A percentile compares a stretch with the other conserved stretches of the same genome.
Evolutionary conservation across 805 yeast species (phyloP).

Genomic region (Hanseniaspora guilliermondii): DNA sequence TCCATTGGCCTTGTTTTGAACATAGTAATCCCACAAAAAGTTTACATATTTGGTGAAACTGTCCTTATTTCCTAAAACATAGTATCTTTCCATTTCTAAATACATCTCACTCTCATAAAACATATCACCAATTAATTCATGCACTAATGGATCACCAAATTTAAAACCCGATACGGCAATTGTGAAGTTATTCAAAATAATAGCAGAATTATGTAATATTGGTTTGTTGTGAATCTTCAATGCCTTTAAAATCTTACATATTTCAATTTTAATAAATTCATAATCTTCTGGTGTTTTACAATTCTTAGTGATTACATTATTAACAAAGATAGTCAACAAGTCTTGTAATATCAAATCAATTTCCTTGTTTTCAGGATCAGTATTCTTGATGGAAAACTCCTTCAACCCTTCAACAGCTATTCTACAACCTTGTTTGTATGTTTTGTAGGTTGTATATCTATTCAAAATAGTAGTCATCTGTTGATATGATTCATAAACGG

Average conservation of each 20-base stretch:
- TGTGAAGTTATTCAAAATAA: constrained; percentile 10
- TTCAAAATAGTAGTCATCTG: constrained; percentile 82
- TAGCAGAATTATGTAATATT: constrained; percentile 4
- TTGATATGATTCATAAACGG: constrained; percentile 82
- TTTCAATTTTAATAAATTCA: constrained; percentile 36
- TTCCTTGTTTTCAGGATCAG: constrained; percentile 9
- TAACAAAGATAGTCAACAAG: constrained; percentile 7
- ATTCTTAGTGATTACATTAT: constrained; percentile 10
- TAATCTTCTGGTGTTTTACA: constrained; percentile 59
- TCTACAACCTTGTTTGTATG: constrained; percentile 29
- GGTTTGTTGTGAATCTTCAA: constrained; percentile 5
- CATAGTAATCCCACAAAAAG: constrained; percentile 36
- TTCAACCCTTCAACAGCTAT: constrained; percentile 12
- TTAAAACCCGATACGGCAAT: constrained; percentile 21
- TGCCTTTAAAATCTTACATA: constrained; percentile 11
- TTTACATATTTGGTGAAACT: constrained; percentile 38
- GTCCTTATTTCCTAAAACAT: constrained; percentile 53
- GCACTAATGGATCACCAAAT: constrained; percentile 66
- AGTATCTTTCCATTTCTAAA: constrained; percentile 60
- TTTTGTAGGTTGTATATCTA: constrained; percentile 59
- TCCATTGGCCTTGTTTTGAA: constrained; percentile 19
- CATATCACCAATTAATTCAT: constrained; percentile 60
- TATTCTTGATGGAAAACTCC: constrained; percentile 12
- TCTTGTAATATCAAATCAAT: constrained; percentile 13
- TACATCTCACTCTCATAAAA: constrained; percentile 40